Evolutionary conservation across 2,329 filamentous ascomycete species (phyloP).

Genomic region (Penicillium palitans): DNA sequence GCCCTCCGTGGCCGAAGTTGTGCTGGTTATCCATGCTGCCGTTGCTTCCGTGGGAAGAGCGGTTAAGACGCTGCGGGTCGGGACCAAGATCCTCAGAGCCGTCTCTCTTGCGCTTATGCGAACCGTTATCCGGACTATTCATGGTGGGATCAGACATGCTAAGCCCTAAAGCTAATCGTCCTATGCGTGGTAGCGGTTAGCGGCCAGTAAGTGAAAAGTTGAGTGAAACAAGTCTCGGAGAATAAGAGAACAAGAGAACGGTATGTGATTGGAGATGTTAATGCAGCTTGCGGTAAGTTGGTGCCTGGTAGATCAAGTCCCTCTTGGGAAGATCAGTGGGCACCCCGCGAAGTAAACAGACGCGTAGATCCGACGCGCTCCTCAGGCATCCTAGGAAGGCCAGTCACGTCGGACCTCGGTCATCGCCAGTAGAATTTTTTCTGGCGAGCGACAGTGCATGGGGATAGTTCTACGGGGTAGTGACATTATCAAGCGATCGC

Average conservation of each 20-base stretch:
- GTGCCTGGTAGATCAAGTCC: slow-evolving; percentile 10
- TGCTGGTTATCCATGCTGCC: slow-evolving; percentile 40
- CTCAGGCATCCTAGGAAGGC: not conserved
- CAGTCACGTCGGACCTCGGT: slow-evolving; percentile 3
- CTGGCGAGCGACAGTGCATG: not conserved
- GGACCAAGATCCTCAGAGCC: slow-evolving; percentile 41
- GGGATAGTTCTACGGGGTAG: slow-evolving; percentile 2
- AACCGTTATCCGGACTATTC: slow-evolving; percentile 36
- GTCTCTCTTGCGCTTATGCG: slow-evolving; percentile 46
- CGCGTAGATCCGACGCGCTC: slow-evolving; percentile 35
- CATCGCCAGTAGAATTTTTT: not conserved
- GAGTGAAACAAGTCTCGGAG: not conserved
- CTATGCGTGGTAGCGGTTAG: slow-evolving; percentile 21
- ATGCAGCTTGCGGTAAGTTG: slow-evolving; percentile 7
- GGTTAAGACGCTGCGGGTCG: slow-evolving; percentile 43
- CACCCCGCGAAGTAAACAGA: slow-evolving; percentile 24
- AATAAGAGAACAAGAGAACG: not conserved
- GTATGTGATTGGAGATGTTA: slow-evolving; percentile 6
- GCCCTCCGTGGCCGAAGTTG: slow-evolving; percentile 37
- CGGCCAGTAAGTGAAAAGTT: slow-evolving; percentile 3
- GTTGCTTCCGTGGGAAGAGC: slow-evolving; percentile 43
- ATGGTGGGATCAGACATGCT: slow-evolving; percentile 44
- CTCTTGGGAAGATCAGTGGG: slow-evolving; percentile 15
- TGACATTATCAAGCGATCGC: not conserved
- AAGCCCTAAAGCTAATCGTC: slow-evolving; percentile 6